Base-by-base conservation (phyloP, 768 basidiomycete species). In the Tulasnella sp. region DNA sequence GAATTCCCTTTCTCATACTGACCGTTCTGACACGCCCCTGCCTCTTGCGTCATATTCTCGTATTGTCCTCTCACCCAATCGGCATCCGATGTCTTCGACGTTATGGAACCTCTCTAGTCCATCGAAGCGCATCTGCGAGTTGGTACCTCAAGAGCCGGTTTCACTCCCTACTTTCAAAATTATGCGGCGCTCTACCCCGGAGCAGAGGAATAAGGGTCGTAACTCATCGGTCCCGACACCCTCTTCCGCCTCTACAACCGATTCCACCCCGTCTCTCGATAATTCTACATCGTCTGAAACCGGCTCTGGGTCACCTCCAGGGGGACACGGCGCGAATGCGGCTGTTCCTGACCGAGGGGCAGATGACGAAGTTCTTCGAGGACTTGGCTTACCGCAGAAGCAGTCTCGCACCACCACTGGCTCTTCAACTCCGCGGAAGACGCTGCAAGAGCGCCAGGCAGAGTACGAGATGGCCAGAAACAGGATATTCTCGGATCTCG, bases 401-500 rank as follows among this genome's bases (percentile, higher is more conserved):
- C 70, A 72, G 35, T 48, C 74, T 35, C 74, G 74, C 32, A 70
- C 55, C n/a, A 69, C 40, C 69, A 67, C 69, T 11, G 77, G 77
- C 5, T 42, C 77, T 35, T 42, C 61, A 9, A 77, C 77, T 20
- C 77, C 77, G 40, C 88, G 88, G 40, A 89, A 90, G 86, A 94
- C 94, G 2, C 90, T 95, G 32, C 92, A 93, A 81, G 91, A 95
- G 83, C 91, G 94, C 42, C 93, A 93, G 82, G 94, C 92, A 0
- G 94, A 93, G n/a, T 95, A 95, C 81, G 92, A 93, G 75, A 91
- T 93, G 83, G 94, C 94, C 39, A 89, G 94, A 70, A 91, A 90
- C 48, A 89, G 94, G 77, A 95, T 95, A 80, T 95, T 95, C 85
- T 42, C 46, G 6, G 73, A 73, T 35, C 93, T 94, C 80, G 88